Base-by-base conservation (phyloP, 805 yeast genomes). In the Yarrowia keelungensis region DNA sequence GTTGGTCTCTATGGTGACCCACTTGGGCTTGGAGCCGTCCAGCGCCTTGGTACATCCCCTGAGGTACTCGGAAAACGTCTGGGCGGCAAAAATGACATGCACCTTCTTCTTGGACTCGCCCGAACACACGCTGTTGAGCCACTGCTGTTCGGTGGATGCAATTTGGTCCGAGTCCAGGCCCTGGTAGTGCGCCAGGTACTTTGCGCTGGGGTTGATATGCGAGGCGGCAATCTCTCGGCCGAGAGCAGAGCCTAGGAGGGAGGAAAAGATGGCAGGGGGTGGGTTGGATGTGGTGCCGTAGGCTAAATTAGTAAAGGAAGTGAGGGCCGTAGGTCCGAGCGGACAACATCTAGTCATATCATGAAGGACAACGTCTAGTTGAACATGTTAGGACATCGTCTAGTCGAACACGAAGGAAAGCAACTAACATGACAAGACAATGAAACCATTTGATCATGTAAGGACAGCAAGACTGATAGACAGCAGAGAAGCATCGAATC, bases 1-100 rank as follows among this genome's bases (percentile, higher is more conserved):
- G 42, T 72, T 73, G 22, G 74, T 72, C 38, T 70, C 72, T 22
- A 75, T 58, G 8, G 74, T 70, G 11, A 76, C 68, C 79, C 79
- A 76, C 19, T 66, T 69, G n/a, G 54, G 69, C 65, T 64, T 16
- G 42, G 69, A 61, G 14, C 66, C 70, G 22, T 42, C 64, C 43
- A 49, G 49, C 5, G 69, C 56, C 35, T 51, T 56, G 45, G 42
- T 32, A 22, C 51, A 47, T 8, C 65, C 70, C n/a, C 67, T 19
- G 12, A 67, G 45, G 61, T 73, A 73, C 67, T 72, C 73, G 12
- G 71, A 65, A 76, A 77, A 76, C 11, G 71, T 70, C 49, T 74
- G 70, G 16, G 78, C 72, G 4, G 77, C 78, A 69, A 75, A 75
- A n/a, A 75, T 69, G 10, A 74, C 75, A 46, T 71, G 74, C 14